Evolutionary conservation across 2,329 filamentous ascomycete species (phyloP).

Genomic region (Balansia obtecta): DNA sequence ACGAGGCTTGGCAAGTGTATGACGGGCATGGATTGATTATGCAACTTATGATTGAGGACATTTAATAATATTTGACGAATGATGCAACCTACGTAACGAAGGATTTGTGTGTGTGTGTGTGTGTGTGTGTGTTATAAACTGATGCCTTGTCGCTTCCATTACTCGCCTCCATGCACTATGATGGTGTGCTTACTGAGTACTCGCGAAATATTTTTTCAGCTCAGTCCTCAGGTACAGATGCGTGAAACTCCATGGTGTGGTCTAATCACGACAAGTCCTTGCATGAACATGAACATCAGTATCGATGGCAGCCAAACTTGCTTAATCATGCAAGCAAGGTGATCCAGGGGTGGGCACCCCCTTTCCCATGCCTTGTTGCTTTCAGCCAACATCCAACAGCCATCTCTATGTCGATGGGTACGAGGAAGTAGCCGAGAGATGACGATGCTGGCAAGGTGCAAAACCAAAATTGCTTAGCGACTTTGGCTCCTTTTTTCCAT

Average conservation of each 20-base stretch:
- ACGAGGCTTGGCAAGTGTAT: neutral
- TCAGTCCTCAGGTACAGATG: neutral
- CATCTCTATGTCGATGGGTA: too few relatives aligned
- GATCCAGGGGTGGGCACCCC: neutral
- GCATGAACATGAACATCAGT: neutral
- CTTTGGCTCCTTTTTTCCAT: neutral
- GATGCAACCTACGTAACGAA: neutral
- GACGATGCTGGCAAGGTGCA: neutral
- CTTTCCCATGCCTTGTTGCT: neutral
- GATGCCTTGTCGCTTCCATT: neutral
- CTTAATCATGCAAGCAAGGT: neutral
- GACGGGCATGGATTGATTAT: neutral
- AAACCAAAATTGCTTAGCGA: neutral
- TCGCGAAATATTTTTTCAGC: neutral
- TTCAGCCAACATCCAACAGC: neutral
- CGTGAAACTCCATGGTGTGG: too few relatives aligned
- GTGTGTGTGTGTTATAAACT: neutral
- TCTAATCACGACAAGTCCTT: too few relatives aligned
- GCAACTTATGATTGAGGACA: neutral
- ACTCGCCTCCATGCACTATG: neutral
- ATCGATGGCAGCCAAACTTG: neutral
- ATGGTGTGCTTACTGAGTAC: neutral
- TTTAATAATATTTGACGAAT: neutral
- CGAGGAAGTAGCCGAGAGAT: neutral
- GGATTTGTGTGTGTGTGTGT: neutral